These are phyloP conservation scores for Diplodia sapinea DNA, from an alignment of 2,329 filamentous ascomycete genomes.

Conservation along the genomic window DNA sequence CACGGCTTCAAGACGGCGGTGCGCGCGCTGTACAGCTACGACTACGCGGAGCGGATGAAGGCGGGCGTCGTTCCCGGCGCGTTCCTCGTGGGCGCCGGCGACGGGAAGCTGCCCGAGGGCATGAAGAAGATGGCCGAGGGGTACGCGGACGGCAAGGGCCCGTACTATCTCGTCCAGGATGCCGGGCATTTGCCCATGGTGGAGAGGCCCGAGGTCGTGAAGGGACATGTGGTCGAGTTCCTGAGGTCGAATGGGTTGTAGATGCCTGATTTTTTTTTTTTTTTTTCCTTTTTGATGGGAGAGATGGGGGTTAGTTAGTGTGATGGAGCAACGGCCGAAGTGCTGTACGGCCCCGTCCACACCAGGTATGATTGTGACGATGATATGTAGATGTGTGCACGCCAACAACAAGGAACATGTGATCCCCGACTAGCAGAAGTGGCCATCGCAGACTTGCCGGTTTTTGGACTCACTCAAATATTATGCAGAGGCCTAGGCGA, in stretches of 20 bases:
- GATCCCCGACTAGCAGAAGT: too few species aligned
- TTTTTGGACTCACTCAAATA: too few species aligned
- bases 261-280: not conserved
- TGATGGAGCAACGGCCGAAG: not conserved
- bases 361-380: not conserved
- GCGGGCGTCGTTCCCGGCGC: conserved; percentile 64
- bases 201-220: conserved; percentile 73
- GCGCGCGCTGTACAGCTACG: conserved; percentile 73
- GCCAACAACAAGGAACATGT: too few species aligned
- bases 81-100: conserved; percentile 74
- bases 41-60: conserved; percentile 65
- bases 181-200: conserved; percentile 87
- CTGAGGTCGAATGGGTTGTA: conserved; percentile 17
- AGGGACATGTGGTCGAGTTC: conserved; percentile 67
- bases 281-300: not conserved
- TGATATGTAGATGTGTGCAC: not conserved
- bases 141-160: conserved; percentile 46
- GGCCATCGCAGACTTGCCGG: too few species aligned
- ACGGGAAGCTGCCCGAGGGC: conserved; percentile 76
- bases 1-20: conserved; percentile 72
- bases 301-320: not conserved
- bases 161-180: conserved; percentile 68
- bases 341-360: not conserved
- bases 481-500: too few species aligned
- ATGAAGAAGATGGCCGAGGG: conserved; percentile 74